Evolutionary conservation across 2,329 filamentous ascomycete genomes (phyloP), one percentile per base, ranked within the genome.

Genomic region (Colletotrichum lupini): DNA sequence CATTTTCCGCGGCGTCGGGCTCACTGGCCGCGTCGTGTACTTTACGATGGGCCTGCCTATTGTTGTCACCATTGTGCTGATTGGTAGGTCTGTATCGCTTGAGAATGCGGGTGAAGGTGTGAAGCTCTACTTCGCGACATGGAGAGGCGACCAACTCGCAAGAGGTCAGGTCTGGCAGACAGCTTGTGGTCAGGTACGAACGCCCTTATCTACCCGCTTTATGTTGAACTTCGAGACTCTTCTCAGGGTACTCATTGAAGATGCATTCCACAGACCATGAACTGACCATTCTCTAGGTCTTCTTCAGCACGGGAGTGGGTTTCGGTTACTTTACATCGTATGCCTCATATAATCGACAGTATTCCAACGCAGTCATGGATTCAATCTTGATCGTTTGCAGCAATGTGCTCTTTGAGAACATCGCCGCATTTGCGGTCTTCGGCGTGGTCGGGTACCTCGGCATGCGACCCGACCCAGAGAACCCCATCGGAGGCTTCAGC

Each of bases 11-110:
- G 87, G 90, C 7, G 88, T 91, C 24, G 87, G 88, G 0, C 78
- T 89, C 72, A 90, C 89, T 2, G 89, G 89, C 2, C 85, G 88
- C 6, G 89, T 90, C 11, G 88, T 90, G 5, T 91, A 90, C 80
- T 89, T 89, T 79, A 90, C 88, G n/a, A 90, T 91, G 88, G 88
- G 88, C 1, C 78, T 91, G 5, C 89, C 89, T 0, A 89, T 91
- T 62, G 81, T 89, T 71, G 87, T 88, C 16, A 90, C 87, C 2
- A 84, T 91, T 73, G 85, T 90, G 67, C 83, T 91, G 30, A 85
- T 91, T 59, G 89, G 87, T 22, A 85, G 89, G 2, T 83, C 87
- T 0, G 78, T 86, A 1, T 90, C 89, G 0, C 86, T 90, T 0
- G 83, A 86, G 0, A 90, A 90, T 76, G 89, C 89, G 0, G 77